phyloP scores from a whole-genome alignment of 208 protist species.

The Crithidia bombi region DNA sequence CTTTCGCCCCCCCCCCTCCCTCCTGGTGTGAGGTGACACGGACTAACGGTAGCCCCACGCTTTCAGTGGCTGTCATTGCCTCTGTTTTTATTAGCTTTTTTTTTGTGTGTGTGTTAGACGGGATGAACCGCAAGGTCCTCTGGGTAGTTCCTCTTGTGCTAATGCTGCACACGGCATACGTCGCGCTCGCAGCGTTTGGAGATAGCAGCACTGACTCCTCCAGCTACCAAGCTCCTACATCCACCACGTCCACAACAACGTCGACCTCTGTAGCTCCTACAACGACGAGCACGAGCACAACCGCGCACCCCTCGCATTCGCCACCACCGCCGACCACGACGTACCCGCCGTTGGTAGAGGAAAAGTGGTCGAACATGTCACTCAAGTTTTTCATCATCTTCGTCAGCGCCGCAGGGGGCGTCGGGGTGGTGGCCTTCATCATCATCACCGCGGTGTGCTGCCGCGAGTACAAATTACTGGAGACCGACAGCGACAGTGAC shows the following conservation, averaged over 20 bases:
- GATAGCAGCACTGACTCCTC: neutral
- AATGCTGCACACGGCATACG: neutral
- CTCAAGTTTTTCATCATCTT: conserved; percentile 28
- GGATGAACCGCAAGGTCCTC: neutral
- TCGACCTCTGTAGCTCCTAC: neutral
- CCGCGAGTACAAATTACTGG: conserved; percentile 28
- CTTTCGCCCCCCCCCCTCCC: neutral
- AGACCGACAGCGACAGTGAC: conserved; percentile 26
- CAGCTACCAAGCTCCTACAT: neutral
- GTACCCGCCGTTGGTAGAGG: neutral
- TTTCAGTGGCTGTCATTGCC: too few relatives aligned
- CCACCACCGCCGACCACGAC: neutral
- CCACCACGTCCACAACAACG: neutral
- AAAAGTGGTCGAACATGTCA: conserved; percentile 19
- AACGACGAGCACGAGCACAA: neutral
- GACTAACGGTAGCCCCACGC: too few relatives aligned
- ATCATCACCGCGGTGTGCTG: conserved; percentile 19
- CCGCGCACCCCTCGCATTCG: neutral
- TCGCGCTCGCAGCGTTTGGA: neutral
- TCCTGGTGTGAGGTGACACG: too few relatives aligned
- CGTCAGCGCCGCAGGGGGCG: conserved; percentile 18
- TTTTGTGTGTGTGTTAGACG: too few relatives aligned
- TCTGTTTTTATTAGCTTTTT: too few relatives aligned
- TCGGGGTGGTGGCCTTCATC: conserved; percentile 15
- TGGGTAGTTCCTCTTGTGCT: neutral